Conservation (phyloP, 768 basidiomycete genomes). For the Boletus coccyginus region DNA sequence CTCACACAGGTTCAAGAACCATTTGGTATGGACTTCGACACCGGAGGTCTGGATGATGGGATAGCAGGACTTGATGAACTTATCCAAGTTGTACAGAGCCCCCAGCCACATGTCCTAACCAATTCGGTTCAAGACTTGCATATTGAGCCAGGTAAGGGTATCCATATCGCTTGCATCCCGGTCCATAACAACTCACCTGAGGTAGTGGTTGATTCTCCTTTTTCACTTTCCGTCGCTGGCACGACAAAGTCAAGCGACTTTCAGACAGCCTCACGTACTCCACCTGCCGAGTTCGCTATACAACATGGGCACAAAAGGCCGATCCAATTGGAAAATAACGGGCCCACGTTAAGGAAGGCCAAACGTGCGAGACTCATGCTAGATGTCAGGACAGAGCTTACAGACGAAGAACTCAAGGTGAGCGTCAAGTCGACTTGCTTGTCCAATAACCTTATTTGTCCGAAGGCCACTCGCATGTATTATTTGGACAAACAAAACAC, state of each 20-base stretch:
- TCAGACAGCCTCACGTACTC: slow-evolving; percentile 3
- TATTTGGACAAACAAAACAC: slow-evolving; percentile 63
- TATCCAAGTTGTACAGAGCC: background rate
- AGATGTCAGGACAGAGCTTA: slow-evolving; percentile 75
- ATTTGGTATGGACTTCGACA: slow-evolving; percentile 12
- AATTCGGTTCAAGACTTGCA: background rate
- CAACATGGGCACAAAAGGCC: background rate
- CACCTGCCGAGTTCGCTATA: background rate
- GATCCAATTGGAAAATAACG: background rate
- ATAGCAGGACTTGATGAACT: slow-evolving; percentile 3
- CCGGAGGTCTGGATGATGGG: slow-evolving; percentile 28
- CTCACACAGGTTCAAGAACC: slow-evolving; percentile 19
- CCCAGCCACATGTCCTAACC: background rate
- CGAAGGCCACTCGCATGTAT: slow-evolving; percentile 57
- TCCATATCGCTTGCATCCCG: background rate
- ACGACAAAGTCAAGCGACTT: slow-evolving; percentile 4
- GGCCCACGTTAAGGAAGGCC: slow-evolving; percentile 35
- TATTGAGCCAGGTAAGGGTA: slow-evolving; percentile 7
- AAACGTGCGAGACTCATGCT: slow-evolving; percentile 56
- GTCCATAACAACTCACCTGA: background rate
- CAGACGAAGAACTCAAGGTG: slow-evolving; percentile 80
- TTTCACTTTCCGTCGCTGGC: slow-evolving; percentile 1
- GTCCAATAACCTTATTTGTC: background rate
- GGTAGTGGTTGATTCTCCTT: slow-evolving; percentile 3
- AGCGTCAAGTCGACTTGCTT: slow-evolving; percentile 1